phyloP scores from a whole-genome alignment of 2,329 filamentous ascomycete genomes.

The Blumeria graminis region DNA sequence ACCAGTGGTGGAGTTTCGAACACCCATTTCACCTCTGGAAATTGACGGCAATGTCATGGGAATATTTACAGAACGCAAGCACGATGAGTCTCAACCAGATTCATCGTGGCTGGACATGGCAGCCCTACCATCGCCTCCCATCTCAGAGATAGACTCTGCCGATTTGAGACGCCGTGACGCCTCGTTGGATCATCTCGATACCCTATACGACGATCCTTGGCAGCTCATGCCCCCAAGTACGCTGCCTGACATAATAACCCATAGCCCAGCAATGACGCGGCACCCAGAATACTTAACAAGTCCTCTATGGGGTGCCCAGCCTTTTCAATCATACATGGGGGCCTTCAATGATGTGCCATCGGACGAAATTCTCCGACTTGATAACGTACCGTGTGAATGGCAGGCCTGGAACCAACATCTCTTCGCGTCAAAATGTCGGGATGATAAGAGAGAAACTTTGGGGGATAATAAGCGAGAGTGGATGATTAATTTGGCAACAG shows the following conservation, averaged over 20 bases:
- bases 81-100: slow-evolving; percentile 3
- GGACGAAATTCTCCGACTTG: slow-evolving; percentile 14
- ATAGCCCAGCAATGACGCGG: slow-evolving; percentile 5
- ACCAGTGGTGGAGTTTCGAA: neutral
- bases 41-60: slow-evolving; percentile 1
- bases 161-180: slow-evolving; percentile 2
- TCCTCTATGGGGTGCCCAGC: slow-evolving; percentile 11
- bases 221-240: slow-evolving; percentile 5
- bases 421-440: slow-evolving; percentile 12
- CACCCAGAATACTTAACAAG: slow-evolving; percentile 10
- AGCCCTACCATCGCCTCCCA: slow-evolving; percentile 11
- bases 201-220: slow-evolving; percentile 13
- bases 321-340: slow-evolving; percentile 15
- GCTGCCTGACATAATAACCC: slow-evolving; percentile 7
- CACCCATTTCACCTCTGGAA: slow-evolving; percentile 3
- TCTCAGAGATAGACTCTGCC: slow-evolving; percentile 6
- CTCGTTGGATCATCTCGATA: slow-evolving; percentile 9
- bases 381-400: slow-evolving; percentile 13
- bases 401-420: slow-evolving; percentile 13
- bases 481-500: neutral
- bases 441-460: slow-evolving; percentile 11
- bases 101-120: slow-evolving; percentile 7
- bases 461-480: slow-evolving; percentile 9
- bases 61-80: slow-evolving; percentile 1
- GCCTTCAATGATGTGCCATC: slow-evolving; percentile 13